Base-by-base conservation (phyloP, 345 rosid genomes). In the Aethionema arabicum region DNA sequence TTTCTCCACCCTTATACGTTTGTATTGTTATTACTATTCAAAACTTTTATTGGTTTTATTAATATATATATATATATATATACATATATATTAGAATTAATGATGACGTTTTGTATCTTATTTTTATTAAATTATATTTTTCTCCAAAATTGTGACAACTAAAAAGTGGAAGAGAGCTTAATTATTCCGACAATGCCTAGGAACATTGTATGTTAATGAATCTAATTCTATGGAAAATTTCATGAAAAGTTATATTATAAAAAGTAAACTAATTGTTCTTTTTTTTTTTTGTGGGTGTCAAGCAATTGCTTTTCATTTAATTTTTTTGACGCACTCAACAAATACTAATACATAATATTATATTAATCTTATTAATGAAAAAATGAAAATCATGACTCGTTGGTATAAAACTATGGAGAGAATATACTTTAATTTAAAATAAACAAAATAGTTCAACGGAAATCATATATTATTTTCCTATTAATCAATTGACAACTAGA, bases 61-160 rank as follows among this genome's bases (percentile, higher is more conserved):
- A 21, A 21, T 21, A 21, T 21, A 21, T 21, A n/a, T n/a, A n/a
- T n/a, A n/a, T n/a, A n/a, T n/a, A n/a, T n/a, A n/a, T n/a, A n/a
- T n/a, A n/a, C n/a, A n/a, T n/a, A n/a, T n/a, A 21, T 21, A 21
- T 21, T 21, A 1, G 27, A 21, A 69, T 32, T 56, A 54, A 68
- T 54, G 55, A 60, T 68, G 60, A 59, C 59, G 61, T 60, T 60
- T 37, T 52, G 41, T 52, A 61, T 52, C 2, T 60, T 66, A 38
- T 29, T 37, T 42, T 37, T 42, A 1, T 31, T 47, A 38, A 8
- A 2, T 16, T 33, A 21, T 3, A 2, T 11, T 11, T 29, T 68
- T 53, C 33, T 40, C 41, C 55, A 68, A 30, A 61, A 52, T 44
- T 48, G 73, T 68, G 73, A 69, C 73, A 69, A 52, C 67, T 29